Evolutionary conservation across 2,329 filamentous ascomycete genomes (phyloP).

Genomic region (Didymella keratinophila): DNA sequence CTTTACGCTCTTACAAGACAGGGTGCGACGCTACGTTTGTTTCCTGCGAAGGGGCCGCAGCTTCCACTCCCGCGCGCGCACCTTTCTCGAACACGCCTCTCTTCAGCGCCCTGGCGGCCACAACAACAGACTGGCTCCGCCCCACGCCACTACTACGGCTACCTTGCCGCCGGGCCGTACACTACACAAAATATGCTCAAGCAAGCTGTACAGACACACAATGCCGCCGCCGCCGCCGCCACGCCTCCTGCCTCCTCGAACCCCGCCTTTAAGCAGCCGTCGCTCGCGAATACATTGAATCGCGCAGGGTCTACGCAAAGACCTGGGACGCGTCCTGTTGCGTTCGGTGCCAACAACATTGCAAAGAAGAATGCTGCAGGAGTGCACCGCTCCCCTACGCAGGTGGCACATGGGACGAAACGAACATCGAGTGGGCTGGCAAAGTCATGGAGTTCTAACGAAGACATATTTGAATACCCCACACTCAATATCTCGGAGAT

Average conservation of each 20-base stretch:
- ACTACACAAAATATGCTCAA: conserved; percentile 49
- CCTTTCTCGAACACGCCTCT: conserved; percentile 30
- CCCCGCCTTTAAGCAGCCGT: conserved; percentile 39
- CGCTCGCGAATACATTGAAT: conserved; percentile 51
- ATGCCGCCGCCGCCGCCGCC: conserved; percentile 39
- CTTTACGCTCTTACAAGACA: conserved; percentile 39
- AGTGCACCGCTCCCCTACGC: conserved; percentile 20
- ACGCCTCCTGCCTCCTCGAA: conserved; percentile 32
- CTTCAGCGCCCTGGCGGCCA: conserved; percentile 9
- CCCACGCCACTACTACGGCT: conserved; percentile 24
- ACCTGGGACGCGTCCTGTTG: conserved; percentile 41
- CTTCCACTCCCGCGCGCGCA: conserved; percentile 32
- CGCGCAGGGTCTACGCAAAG: conserved; percentile 46
- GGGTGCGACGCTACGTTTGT: conserved; percentile 48
- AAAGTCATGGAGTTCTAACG: conserved; percentile 52
- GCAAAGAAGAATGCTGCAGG: conserved; percentile 37
- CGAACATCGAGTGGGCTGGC: conserved; percentile 56
- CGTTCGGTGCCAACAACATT: conserved; percentile 43
- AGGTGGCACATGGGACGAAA: conserved; percentile 51
- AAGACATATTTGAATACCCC: conserved; percentile 43
- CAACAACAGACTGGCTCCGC: conserved; percentile 11
- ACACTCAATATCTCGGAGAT: conserved; percentile 35
- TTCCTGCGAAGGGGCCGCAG: conserved; percentile 31
- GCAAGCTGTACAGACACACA: conserved; percentile 51
- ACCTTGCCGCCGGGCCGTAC: conserved; percentile 30